Conservation (phyloP, 306 rosid genomes). For the Dalbergia oliveri region DNA sequence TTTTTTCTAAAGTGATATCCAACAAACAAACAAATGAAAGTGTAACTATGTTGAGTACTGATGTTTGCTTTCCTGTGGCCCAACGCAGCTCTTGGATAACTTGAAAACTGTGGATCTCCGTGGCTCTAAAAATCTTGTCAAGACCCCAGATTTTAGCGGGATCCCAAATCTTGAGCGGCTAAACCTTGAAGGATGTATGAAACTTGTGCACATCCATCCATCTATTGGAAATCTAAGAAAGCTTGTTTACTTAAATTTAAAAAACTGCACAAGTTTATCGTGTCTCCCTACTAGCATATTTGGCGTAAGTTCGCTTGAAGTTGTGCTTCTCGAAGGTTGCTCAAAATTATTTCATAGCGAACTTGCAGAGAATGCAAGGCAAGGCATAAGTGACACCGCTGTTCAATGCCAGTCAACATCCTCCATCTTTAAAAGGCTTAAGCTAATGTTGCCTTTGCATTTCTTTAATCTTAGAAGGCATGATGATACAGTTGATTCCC, state of each 20-base stretch:
- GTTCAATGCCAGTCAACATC: not conserved
- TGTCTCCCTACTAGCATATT: constrained; percentile 10
- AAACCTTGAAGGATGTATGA: not conserved
- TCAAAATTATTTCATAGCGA: not conserved
- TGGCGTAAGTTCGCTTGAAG: not conserved
- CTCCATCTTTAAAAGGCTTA: too few relatives aligned
- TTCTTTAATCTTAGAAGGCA: not conserved
- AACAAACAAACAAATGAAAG: too few relatives aligned
- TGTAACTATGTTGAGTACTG: too few relatives aligned
- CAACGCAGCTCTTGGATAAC: not conserved
- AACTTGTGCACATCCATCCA: not conserved
- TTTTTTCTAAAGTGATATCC: not conserved
- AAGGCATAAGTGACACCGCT: not conserved
- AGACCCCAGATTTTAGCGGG: not conserved
- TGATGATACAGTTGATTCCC: too few relatives aligned
- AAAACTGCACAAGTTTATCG: not conserved
- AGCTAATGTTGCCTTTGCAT: not conserved
- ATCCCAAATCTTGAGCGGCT: too few relatives aligned
- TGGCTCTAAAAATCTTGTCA: not conserved
- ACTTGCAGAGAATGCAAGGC: too few relatives aligned
- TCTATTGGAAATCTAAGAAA: not conserved
- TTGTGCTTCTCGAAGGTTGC: not conserved
- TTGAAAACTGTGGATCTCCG: not conserved
- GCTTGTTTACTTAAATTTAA: not conserved
- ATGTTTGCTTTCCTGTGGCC: too few relatives aligned